Percentiles rank a stretch among this genome's conserved stretches.
These are phyloP conservation scores for Talaromyces liani DNA, from an alignment of 495 filamentous ascomycete species.

Conservation along the genomic window DNA sequence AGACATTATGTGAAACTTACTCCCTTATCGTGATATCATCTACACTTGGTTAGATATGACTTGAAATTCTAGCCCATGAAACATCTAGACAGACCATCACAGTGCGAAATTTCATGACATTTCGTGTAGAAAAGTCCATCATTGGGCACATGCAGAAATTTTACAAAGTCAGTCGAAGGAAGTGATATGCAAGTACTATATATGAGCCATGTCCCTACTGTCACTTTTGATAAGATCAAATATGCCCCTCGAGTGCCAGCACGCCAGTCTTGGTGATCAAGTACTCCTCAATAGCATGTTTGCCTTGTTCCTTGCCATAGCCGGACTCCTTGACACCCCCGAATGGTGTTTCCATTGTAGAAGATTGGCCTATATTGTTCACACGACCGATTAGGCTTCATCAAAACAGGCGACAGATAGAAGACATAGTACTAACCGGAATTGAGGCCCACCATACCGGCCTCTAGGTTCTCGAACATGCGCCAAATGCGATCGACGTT, in stretches of 20 bases:
- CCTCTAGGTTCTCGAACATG: constrained; percentile 65
- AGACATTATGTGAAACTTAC: background rate
- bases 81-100: background rate
- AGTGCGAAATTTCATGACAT: background rate
- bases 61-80: background rate
- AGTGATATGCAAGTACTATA: background rate
- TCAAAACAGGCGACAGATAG: background rate
- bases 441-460: constrained; percentile 70
- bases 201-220: background rate
- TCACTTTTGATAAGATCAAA: constrained; percentile 17
- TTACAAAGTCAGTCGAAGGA: background rate
- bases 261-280: constrained; percentile 67
- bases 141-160: background rate
- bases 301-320: constrained; percentile 70
- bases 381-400: background rate
- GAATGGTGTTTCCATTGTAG: constrained; percentile 64
- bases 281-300: constrained; percentile 65
- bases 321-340: constrained; percentile 72
- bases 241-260: constrained; percentile 54
- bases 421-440: constrained; percentile 37
- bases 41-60: background rate
- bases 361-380: constrained; percentile 42
- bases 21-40: background rate
- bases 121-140: background rate
- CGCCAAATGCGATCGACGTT: constrained; percentile 66